These are phyloP conservation scores for Fusarium sp. DNA, from an alignment of 2,329 filamentous ascomycete species.

Conservation along the genomic window DNA sequence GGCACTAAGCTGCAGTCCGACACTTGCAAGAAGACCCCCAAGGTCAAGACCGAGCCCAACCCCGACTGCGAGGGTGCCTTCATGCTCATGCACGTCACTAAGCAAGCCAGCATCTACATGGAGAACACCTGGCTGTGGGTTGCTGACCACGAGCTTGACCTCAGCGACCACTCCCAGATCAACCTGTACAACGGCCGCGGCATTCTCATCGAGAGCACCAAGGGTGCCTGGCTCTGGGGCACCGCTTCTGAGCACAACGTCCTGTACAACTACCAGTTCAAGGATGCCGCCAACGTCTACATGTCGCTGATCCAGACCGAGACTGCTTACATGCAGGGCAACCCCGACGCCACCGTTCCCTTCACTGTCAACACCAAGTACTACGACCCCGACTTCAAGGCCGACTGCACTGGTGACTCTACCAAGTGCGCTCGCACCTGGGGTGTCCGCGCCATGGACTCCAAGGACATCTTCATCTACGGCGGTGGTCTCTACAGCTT, in stretches of 20 bases:
- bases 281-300: slow-evolving; percentile 83
- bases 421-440: slow-evolving; percentile 79
- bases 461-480: slow-evolving; percentile 77
- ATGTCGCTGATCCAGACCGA: slow-evolving; percentile 90
- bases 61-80: slow-evolving; percentile 82
- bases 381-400: slow-evolving; percentile 78
- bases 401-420: slow-evolving; percentile 64
- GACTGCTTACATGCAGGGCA: slow-evolving; percentile 90
- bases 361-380: slow-evolving; percentile 73
- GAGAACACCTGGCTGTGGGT: slow-evolving; percentile 96
- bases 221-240: slow-evolving; percentile 86
- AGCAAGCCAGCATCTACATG: slow-evolving; percentile 79
- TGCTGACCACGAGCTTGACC: slow-evolving; percentile 90
- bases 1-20: slow-evolving; percentile 88
- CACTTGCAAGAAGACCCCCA: slow-evolving; percentile 84
- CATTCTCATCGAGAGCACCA: slow-evolving; percentile 81
- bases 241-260: slow-evolving; percentile 79
- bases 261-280: slow-evolving; percentile 88
- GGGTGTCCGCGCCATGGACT: slow-evolving; percentile 81
- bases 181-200: slow-evolving; percentile 92
- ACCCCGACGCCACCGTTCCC: slow-evolving; percentile 79
- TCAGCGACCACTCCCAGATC: slow-evolving; percentile 80
- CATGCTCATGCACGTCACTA: slow-evolving; percentile 76
- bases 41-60: slow-evolving; percentile 72
- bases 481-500: slow-evolving; percentile 86